phyloP scores from a whole-genome alignment of 768 basidiomycete genomes.

The Amanita pseudoporphyria region DNA sequence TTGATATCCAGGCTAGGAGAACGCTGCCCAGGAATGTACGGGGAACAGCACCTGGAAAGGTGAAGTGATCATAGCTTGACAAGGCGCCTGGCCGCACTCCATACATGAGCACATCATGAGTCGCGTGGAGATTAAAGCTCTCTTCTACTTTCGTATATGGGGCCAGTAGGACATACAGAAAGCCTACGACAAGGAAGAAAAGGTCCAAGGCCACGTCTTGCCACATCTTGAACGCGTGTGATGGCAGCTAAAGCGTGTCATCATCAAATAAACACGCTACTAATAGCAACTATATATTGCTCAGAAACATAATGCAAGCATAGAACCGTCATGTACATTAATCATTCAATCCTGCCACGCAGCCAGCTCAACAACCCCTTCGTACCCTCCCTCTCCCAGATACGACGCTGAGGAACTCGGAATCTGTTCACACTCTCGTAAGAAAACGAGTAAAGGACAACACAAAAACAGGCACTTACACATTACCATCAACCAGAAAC shows the following conservation, averaged over 20 bases:
- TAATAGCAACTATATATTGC: too few species aligned
- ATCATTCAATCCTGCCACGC: conserved; percentile 57
- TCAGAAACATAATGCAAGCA: not conserved
- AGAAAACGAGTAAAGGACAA: conserved; percentile 1
- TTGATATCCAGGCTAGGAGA: conserved; percentile 48
- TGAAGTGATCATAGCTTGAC: conserved; percentile 78
- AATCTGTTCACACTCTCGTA: conserved; percentile 48
- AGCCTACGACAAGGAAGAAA: conserved; percentile 39
- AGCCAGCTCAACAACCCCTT: conserved; percentile 76
- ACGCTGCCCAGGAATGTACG: conserved; percentile 79
- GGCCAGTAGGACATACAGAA: conserved; percentile 63
- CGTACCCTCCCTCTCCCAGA: conserved; percentile 85
- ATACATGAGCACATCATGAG: conserved; percentile 79
- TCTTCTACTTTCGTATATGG: conserved; percentile 98
- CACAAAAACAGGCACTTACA: conserved; percentile 41
- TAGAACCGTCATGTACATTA: conserved; percentile 11
- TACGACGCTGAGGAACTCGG: conserved; percentile 67
- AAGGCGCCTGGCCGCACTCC: conserved; percentile 30
- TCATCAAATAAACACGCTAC: not conserved
- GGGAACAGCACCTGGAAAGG: conserved; percentile 84
- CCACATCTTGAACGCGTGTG: not conserved
- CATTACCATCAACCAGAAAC: conserved; percentile 77
- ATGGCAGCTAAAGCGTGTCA: too few species aligned
- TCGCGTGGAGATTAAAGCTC: conserved; percentile 89
- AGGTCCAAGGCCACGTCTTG: conserved; percentile 27